Evolutionary conservation across 2,329 filamentous ascomycete species (phyloP).

Genomic region (Aureobasidium sp.): DNA sequence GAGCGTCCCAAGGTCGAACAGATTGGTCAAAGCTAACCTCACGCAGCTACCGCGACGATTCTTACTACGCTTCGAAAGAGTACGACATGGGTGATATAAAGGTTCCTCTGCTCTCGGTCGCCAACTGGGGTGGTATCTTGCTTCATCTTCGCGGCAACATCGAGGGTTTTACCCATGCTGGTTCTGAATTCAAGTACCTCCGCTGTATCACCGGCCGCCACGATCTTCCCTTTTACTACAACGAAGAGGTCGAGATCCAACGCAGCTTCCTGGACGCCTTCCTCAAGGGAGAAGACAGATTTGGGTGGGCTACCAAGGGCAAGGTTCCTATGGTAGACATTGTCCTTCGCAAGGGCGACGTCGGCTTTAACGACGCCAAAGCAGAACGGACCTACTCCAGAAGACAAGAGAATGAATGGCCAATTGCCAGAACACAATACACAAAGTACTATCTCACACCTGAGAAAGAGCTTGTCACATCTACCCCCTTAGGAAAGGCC

Average conservation of each 20-base stretch:
- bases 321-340: slow-evolving; percentile 51
- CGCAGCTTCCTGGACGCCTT: slow-evolving; percentile 60
- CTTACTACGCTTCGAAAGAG: slow-evolving; percentile 55
- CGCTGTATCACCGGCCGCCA: slow-evolving; percentile 60
- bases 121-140: slow-evolving; percentile 61
- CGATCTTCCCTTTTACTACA: slow-evolving; percentile 62
- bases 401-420: slow-evolving; percentile 54
- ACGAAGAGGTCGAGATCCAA: slow-evolving; percentile 57
- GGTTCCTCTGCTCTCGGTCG: slow-evolving; percentile 56
- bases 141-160: slow-evolving; percentile 61
- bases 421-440: slow-evolving; percentile 54
- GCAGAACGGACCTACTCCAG: slow-evolving; percentile 46
- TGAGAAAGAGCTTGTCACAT: slow-evolving; percentile 33
- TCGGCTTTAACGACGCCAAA: slow-evolving; percentile 52
- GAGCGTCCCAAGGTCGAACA: slow-evolving; percentile 24
- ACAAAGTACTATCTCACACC: slow-evolving; percentile 51
- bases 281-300: slow-evolving; percentile 54
- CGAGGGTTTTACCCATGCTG: slow-evolving; percentile 52
- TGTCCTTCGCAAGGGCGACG: slow-evolving; percentile 54
- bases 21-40: slow-evolving; percentile 25
- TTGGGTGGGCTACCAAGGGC: slow-evolving; percentile 48
- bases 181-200: slow-evolving; percentile 57
- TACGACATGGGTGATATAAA: slow-evolving; percentile 56
- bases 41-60: slow-evolving; percentile 49
- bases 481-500: slow-evolving; percentile 18